Conservation (phyloP, 2,329 filamentous ascomycete genomes). For the Sporothrix phasma region DNA sequence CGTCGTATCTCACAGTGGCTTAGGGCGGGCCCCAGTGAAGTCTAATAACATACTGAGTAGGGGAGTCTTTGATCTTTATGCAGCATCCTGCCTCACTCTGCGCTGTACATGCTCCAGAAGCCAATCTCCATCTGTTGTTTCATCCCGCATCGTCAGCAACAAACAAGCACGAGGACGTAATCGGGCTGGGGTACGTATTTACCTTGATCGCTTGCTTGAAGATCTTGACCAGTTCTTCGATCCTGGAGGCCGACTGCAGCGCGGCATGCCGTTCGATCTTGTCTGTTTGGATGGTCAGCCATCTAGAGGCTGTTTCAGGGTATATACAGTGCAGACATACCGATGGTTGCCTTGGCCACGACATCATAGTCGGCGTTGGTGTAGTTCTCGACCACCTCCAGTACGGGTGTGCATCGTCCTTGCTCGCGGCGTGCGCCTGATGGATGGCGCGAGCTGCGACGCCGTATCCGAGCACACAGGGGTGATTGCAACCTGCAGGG, state of each 20-base stretch:
- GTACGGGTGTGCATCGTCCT: slow-evolving; percentile 59
- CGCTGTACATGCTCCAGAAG: slow-evolving; percentile 59
- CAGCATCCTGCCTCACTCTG: slow-evolving; percentile 5
- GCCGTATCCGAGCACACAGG: slow-evolving; percentile 84
- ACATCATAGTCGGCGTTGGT: slow-evolving; percentile 66
- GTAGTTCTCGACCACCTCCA: slow-evolving; percentile 88
- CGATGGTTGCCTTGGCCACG: slow-evolving; percentile 59
- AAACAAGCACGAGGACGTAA: neutral
- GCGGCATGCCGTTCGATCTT: slow-evolving; percentile 59
- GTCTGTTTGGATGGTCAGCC: slow-evolving; percentile 29
- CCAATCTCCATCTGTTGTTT: slow-evolving; percentile 60
- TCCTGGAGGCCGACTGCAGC: slow-evolving; percentile 60
- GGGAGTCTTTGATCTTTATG: too few species aligned
- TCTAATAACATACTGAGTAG: too few species aligned
- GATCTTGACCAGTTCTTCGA: slow-evolving; percentile 75
- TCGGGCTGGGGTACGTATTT: slow-evolving; percentile 22
- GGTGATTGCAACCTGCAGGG: slow-evolving; percentile 76
- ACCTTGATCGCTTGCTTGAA: slow-evolving; percentile 84
- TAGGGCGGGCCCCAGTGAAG: neutral
- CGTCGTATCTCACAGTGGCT: too few species aligned
- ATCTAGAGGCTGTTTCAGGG: slow-evolving; percentile 9
- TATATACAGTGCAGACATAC: slow-evolving; percentile 34
- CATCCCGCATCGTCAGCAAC: neutral
- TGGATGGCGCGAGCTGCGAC: slow-evolving; percentile 64
- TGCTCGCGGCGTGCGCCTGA: slow-evolving; percentile 46